phyloP scores from a whole-genome alignment of 371 early-diverging fungal species.

The Syncephalis fuscata region DNA sequence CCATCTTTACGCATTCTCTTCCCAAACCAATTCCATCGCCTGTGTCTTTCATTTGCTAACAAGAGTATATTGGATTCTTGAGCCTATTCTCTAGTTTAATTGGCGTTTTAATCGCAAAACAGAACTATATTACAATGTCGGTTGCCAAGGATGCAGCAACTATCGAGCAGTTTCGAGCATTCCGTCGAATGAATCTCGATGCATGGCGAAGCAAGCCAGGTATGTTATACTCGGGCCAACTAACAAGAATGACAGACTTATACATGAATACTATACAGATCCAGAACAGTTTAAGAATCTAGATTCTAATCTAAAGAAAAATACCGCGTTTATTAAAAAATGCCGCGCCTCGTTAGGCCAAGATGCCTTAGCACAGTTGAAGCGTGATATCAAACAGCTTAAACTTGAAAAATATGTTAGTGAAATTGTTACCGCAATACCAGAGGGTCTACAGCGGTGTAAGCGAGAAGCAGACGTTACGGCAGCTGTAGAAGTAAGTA shows the following conservation, averaged over 20 bases:
- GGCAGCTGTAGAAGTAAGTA: conserved; percentile 61
- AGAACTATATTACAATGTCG: too few relatives aligned
- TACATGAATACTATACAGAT: conserved; percentile 8
- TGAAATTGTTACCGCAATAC: conserved; percentile 72
- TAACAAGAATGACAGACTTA: background rate
- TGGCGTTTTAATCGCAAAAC: too few relatives aligned
- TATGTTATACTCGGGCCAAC: background rate
- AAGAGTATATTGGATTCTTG: too few relatives aligned
- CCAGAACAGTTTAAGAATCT: conserved; percentile 29
- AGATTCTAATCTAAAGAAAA: conserved; percentile 93
- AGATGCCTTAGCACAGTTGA: conserved; percentile 45
- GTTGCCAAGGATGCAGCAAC: too few relatives aligned
- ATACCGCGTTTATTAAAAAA: conserved; percentile 87
- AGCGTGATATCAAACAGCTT: conserved; percentile 69
- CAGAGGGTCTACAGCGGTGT: conserved; percentile 58
- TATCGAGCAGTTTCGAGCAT: background rate
- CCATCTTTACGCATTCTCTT: too few relatives aligned
- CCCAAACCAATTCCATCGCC: too few relatives aligned
- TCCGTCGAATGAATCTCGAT: background rate
- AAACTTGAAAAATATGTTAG: conserved; percentile 92
- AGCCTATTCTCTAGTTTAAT: too few relatives aligned
- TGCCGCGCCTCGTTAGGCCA: conserved; percentile 67
- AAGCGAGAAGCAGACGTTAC: conserved; percentile 51
- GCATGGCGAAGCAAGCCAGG: background rate
- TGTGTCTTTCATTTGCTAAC: too few relatives aligned